These are phyloP conservation scores for Suhomyces bolitotheri DNA, from an alignment of 1,139 yeast genomes.

Conservation along the genomic window DNA sequence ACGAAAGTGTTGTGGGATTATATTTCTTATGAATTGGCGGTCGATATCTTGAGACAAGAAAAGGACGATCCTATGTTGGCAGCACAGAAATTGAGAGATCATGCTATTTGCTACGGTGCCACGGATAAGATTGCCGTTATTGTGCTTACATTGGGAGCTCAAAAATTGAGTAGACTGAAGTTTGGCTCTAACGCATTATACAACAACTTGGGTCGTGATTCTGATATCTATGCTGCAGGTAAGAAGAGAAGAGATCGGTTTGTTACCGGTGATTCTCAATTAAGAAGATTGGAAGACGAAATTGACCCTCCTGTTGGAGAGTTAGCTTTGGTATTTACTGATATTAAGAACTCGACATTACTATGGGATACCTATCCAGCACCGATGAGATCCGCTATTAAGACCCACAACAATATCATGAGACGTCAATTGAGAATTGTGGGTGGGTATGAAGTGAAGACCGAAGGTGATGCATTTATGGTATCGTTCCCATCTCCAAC, in stretches of 20 bases:
- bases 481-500: constrained; percentile 96
- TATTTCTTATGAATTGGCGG: constrained; percentile 81
- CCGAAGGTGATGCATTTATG: constrained; percentile 99
- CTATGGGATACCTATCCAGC: constrained; percentile 92
- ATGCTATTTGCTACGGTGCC: constrained; percentile 91
- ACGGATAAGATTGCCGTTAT: constrained; percentile 80
- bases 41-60: constrained; percentile 84
- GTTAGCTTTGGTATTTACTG: constrained; percentile 93
- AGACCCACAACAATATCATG: constrained; percentile 91
- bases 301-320: constrained; percentile 95
- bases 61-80: constrained; percentile 85
- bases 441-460: constrained; percentile 97
- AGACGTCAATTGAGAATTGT: constrained; percentile 87
- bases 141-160: constrained; percentile 65
- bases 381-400: constrained; percentile 96
- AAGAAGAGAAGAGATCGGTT: constrained; percentile 57
- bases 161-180: constrained; percentile 30
- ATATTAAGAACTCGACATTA: constrained; percentile 89
- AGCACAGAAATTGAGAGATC: constrained; percentile 90
- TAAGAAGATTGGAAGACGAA: constrained; percentile 86
- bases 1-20: constrained; percentile 84
- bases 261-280: constrained; percentile 70
- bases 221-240: constrained; percentile 43
- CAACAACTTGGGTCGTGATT: constrained; percentile 43
- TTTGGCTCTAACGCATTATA: constrained; percentile 34